These are phyloP conservation scores for Penicillium italicum DNA, from an alignment of 2,329 filamentous ascomycete genomes.

Conservation along the genomic window DNA sequence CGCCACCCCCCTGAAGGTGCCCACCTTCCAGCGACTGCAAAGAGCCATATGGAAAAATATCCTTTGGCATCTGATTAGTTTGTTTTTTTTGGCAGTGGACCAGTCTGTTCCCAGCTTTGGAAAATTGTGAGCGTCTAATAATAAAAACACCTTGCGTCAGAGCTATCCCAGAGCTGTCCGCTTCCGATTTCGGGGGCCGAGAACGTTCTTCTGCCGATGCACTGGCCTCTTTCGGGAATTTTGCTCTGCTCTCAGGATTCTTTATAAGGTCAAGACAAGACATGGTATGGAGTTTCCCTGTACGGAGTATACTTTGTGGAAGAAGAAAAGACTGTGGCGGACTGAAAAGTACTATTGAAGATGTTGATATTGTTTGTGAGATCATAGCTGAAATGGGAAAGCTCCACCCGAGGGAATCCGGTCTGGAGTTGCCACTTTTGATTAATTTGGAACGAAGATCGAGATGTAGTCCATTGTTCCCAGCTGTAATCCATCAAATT, in stretches of 20 bases:
- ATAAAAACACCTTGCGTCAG: background rate
- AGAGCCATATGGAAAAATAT: background rate
- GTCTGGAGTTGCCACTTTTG: slow-evolving; percentile 1
- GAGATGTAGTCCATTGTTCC: fast-evolving
- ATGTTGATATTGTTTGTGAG: background rate
- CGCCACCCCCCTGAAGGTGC: slow-evolving; percentile 1
- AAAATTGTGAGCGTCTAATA: background rate
- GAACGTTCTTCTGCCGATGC: background rate
- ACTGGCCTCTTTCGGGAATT: background rate
- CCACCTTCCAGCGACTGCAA: background rate
- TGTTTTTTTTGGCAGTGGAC: background rate
- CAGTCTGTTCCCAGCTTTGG: background rate
- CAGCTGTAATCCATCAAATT: too few relatives aligned
- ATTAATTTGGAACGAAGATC: background rate
- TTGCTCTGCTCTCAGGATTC: background rate
- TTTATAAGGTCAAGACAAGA: background rate
- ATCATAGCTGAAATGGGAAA: slow-evolving; percentile 1
- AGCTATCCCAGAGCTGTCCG: slow-evolving; percentile 1
- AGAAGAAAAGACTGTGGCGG: background rate
- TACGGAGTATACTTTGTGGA: background rate
- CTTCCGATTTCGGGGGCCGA: slow-evolving; percentile 2
- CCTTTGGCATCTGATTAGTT: background rate
- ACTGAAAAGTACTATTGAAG: background rate
- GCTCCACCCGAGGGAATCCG: slow-evolving; percentile 3
- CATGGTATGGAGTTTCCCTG: background rate